Evolutionary conservation across 306 rosid genomes (phyloP), one percentile per base, ranked within the genome.

Genomic region (Aeschynomene evenia): DNA sequence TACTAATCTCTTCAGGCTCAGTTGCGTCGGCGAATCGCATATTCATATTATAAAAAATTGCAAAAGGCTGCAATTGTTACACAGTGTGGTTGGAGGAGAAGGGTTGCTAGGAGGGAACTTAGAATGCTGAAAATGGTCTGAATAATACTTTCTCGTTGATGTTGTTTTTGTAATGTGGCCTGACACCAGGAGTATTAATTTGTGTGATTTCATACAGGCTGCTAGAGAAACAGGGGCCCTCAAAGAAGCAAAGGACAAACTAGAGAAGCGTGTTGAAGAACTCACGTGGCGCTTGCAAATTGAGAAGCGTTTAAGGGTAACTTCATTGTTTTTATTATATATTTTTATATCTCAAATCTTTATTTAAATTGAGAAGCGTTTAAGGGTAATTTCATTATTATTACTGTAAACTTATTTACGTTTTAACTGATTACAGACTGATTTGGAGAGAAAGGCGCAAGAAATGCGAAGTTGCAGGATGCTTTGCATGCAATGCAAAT

Each of bases 241-340:
- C 33, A 88, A 95, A 83, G 99, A 95, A 83, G 97, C 97, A 49
- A 95, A 95, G 59, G 96, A 95, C 95, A 95, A 95, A 84, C 82
- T 95, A 55, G 99, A 95, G 80, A 95, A 95, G 83, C 97, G 99
- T 49, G 99, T 95, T 67, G 99, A 95, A 85, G 99, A 95, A 79
- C 99, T 95, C 63, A 91, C 99, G 42, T 95, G 97, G 97, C 99
- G 99, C 63, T 84, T 95, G 81, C 99, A 95, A 78, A 85, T 95
- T 40, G 99, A 95, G 87, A 95, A 95, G 91, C 87, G 99, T 57
- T 73, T 95, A 67, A 88, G 99, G 77, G 99, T 94, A 86, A 76
- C 40, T 77, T 59, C 71, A 63, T 82, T 61, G 4, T 28, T 28
- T n/a, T n/a, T n/a, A 80, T 73, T 46, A 23, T 60, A 42, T 20